Conservation (phyloP, 129 eudicot species). For the Sambucus nigra region DNA sequence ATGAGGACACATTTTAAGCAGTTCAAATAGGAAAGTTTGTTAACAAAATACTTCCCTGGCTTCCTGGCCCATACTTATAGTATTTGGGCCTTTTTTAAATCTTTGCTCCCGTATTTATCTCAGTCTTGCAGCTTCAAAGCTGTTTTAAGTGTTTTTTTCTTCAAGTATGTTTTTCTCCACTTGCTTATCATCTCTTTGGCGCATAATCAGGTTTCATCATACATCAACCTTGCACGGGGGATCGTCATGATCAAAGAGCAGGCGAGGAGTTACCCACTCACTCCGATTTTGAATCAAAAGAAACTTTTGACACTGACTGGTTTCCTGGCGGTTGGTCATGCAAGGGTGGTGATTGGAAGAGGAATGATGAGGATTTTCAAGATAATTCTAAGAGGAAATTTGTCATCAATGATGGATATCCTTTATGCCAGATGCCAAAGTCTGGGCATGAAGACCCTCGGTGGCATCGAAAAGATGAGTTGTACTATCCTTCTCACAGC, state of each 20-base stretch:
- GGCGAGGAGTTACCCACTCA: slow-evolving; percentile 13
- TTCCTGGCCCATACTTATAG: too few species aligned
- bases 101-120: too few species aligned
- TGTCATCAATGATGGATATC: slow-evolving; percentile 83
- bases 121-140: too few species aligned
- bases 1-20: not conserved
- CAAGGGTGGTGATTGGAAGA: slow-evolving; percentile 97
- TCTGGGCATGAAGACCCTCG: slow-evolving; percentile 87
- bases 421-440: slow-evolving; percentile 79
- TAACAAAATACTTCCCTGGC: not conserved
- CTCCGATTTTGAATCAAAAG: slow-evolving; percentile 27
- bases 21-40: not conserved
- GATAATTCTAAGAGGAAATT: slow-evolving; percentile 54
- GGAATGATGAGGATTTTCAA: slow-evolving; percentile 55
- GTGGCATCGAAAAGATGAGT: slow-evolving; percentile 61
- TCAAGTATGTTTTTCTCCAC: not conserved
- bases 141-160: too few species aligned
- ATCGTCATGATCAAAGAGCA: slow-evolving; percentile 23
- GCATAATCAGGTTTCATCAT: slow-evolving; percentile 36
- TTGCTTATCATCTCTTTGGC: not conserved
- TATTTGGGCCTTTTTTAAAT: not conserved
- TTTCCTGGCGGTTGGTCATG: slow-evolving; percentile 71
- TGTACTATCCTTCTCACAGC: slow-evolving; percentile 49
- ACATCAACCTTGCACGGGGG: slow-evolving; percentile 25
- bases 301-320: slow-evolving; percentile 42